These are phyloP conservation scores for Penium margaritaceum DNA, from an alignment of 139 green algal species.

Conservation along the genomic window DNA sequence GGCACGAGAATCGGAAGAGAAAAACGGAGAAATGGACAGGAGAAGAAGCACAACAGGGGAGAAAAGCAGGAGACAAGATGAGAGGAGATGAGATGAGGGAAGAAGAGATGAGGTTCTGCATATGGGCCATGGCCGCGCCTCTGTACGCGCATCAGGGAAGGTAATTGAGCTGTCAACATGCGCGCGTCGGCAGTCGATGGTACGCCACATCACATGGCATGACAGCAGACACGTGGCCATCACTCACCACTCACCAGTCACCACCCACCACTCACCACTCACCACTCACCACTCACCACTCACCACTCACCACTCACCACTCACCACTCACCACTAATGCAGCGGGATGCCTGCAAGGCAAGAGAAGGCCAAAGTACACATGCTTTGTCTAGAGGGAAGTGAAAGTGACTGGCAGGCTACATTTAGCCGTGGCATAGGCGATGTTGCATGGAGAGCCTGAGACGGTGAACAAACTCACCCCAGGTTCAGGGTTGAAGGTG, in stretches of 20 bases:
- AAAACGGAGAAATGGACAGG: too few species aligned
- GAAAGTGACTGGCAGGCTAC: not conserved
- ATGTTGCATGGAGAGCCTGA: too few species aligned
- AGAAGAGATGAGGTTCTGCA: not conserved
- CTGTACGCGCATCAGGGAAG: too few species aligned
- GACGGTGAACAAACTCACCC: not conserved
- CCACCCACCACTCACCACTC: too few species aligned
- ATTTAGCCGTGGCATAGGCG: not conserved
- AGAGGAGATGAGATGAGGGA: not conserved
- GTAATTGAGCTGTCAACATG: too few species aligned
- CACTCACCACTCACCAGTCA: too few species aligned
- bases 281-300: not conserved
- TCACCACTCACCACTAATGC: not conserved
- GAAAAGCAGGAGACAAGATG: not conserved
- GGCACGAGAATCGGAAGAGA: not conserved
- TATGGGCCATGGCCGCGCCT: not conserved
- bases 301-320: not conserved
- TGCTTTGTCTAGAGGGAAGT: not conserved
- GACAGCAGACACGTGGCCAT: not conserved
- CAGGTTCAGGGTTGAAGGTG: constrained; percentile 21
- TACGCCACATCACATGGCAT: too few species aligned
- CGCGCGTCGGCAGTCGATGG: too few species aligned
- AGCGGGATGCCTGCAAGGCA: not conserved
- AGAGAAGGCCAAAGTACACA: not conserved
- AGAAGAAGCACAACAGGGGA: too few species aligned